Evolutionary conservation across 83 land plant species (phyloP), one percentile per base, ranked within the genome.

Genomic region (Diphasiastrum complanatum): DNA sequence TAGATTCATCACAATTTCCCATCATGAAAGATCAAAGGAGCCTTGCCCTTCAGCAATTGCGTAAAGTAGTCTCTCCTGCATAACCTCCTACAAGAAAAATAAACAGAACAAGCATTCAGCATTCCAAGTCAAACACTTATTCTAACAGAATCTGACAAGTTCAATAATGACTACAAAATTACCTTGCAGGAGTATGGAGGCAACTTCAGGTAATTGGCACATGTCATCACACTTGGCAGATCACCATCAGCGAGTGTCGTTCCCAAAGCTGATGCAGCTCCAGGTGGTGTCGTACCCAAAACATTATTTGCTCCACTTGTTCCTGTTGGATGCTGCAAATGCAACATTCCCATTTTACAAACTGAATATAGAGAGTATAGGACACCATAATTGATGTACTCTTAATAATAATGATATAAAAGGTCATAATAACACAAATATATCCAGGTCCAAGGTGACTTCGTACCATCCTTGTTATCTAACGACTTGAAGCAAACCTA

Each of bases 151-250:
- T 28, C 24, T 6, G 24, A 23, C 65, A 75, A 38, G 18, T 47
- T 18, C 19, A 11, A 30, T 62, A 61, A 16, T 51, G 40, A 20
- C 23, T 10, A 31, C n/a, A n/a, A 63, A 54, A 34, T 5, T 58
- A 91, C 97, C 99, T 89, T 95, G 64, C 92, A 83, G 2, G 98
- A 88, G 67, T 92, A 92, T 0, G 98, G 88, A 58, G 98, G 98
- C 48, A 92, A 86, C 64, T 92, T 92, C 27, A 92, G 82, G 66
- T 92, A 92, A 60, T 92, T 92, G 12, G 95, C 98, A 71, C 98
- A 92, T 19, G 98, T 92, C 98, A 92, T 92, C 11, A 92, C 98
- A 76, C 98, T 92, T 0, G 98, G 98, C 76, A 92, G 75, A 55
- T 92, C 97, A 55, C 91, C 87, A 76, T 92, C 97, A 8, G 90